These are phyloP conservation scores for Capsella rubella DNA, from an alignment of 441 rosid genomes.

Conservation along the genomic window DNA sequence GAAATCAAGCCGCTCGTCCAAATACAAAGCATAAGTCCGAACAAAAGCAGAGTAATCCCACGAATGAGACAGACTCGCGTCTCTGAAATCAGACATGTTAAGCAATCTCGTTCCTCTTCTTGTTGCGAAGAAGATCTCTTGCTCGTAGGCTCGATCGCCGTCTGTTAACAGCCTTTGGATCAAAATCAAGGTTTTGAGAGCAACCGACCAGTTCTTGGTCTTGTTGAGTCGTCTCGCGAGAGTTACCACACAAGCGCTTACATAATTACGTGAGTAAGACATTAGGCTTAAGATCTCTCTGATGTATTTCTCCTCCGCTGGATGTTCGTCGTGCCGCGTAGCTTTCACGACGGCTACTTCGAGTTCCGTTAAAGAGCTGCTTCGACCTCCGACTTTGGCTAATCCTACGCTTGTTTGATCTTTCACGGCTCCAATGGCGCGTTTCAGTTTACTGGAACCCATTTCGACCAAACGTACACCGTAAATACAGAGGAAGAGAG, in stretches of 20 bases:
- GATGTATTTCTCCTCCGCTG: conserved; percentile 75
- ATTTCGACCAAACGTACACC: conserved; percentile 33
- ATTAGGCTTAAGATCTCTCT: conserved; percentile 77
- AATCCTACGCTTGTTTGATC: conserved; percentile 90
- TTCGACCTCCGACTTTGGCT: conserved; percentile 73
- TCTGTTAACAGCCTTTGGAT: conserved; percentile 69
- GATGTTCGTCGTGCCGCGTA: conserved; percentile 83
- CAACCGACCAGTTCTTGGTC: conserved; percentile 88
- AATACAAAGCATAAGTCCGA: conserved; percentile 76
- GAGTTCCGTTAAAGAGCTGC: conserved; percentile 67
- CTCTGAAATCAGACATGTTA: conserved; percentile 84
- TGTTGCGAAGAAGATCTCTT: conserved; percentile 87
- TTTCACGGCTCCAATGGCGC: conserved; percentile 85
- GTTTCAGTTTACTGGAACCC: conserved; percentile 71
- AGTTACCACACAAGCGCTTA: conserved; percentile 60
- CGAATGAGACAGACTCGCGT: conserved; percentile 55
- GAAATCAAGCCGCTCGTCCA: conserved; percentile 80
- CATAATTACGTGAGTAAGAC: conserved; percentile 64
- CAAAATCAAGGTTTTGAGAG: conserved; percentile 71
- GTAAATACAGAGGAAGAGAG: background rate
- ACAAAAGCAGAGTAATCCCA: conserved; percentile 93
- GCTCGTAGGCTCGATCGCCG: conserved; percentile 78
- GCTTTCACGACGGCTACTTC: conserved; percentile 89
- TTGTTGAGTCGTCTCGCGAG: conserved; percentile 78
- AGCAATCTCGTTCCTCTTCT: conserved; percentile 85